Evolutionary conservation across 2,329 filamentous ascomycete genomes (phyloP).

Genomic region (Didymella glomerata): DNA sequence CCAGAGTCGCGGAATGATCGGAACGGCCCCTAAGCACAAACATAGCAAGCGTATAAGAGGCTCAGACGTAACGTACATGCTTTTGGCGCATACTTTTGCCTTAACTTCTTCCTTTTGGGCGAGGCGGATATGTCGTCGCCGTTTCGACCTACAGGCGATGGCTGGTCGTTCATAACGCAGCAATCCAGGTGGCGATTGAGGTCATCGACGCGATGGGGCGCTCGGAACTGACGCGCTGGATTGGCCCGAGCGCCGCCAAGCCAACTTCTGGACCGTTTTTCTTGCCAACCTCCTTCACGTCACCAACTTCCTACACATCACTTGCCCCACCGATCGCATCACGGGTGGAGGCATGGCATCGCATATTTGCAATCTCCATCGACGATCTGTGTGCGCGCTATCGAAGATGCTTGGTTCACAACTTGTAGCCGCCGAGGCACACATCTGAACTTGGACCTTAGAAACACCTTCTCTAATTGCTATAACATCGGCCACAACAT

Average conservation of each 20-base stretch:
- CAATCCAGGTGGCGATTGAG: conserved; percentile 20
- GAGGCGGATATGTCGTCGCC: conserved; percentile 39
- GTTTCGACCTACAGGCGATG: conserved; percentile 25
- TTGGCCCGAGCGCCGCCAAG: conserved; percentile 17
- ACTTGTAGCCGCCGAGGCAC: background rate
- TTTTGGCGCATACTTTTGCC: conserved; percentile 49
- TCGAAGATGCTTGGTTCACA: no score
- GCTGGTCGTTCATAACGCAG: conserved; percentile 38
- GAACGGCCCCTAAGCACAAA: conserved; percentile 17
- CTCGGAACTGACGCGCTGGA: conserved; percentile 18
- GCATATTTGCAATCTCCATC: background rate
- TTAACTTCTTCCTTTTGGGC: conserved; percentile 49
- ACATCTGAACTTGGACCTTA: background rate
- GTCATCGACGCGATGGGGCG: conserved; percentile 1
- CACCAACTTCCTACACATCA: background rate
- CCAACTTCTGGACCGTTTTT: background rate
- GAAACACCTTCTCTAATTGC: background rate
- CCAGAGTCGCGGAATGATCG: conserved; percentile 33
- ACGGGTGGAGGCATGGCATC: background rate
- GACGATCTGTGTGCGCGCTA: background rate
- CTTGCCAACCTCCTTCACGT: no score
- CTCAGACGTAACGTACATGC: conserved; percentile 41
- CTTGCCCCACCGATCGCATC: background rate
- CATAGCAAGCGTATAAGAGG: background rate
- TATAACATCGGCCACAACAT: background rate